These are phyloP conservation scores for Coleophoma crateriformis DNA, from an alignment of 2,329 filamentous ascomycete species.

Conservation along the genomic window DNA sequence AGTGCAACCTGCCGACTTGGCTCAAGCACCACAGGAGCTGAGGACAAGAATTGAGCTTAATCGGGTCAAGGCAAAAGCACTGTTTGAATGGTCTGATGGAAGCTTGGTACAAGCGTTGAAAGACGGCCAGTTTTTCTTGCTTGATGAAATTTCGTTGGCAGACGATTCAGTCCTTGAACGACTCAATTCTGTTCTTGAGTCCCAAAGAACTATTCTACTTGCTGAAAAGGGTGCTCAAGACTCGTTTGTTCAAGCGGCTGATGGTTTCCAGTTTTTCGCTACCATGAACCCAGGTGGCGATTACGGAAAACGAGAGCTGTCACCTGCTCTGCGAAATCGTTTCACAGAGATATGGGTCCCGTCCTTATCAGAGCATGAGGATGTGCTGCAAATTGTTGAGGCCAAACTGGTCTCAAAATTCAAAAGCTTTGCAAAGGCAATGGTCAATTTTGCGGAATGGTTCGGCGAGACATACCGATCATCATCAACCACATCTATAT, in stretches of 20 bases:
- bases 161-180: slow-evolving; percentile 96
- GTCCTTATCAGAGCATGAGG: slow-evolving; percentile 74
- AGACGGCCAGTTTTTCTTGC: slow-evolving; percentile 79
- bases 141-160: slow-evolving; percentile 96
- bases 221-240: slow-evolving; percentile 90
- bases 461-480: slow-evolving; percentile 80
- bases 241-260: slow-evolving; percentile 67
- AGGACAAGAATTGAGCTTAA: slow-evolving; percentile 35
- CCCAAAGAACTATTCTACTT: slow-evolving; percentile 76
- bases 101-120: slow-evolving; percentile 93
- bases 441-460: slow-evolving; percentile 89
- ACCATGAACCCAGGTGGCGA: slow-evolving; percentile 99
- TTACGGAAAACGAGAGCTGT: slow-evolving; percentile 96
- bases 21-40: slow-evolving; percentile 18
- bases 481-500: slow-evolving; percentile 70
- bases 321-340: slow-evolving; percentile 87
- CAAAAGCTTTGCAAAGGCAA: slow-evolving; percentile 54
- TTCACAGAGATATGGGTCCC: slow-evolving; percentile 99
- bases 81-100: slow-evolving; percentile 97
- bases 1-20: slow-evolving; percentile 40
- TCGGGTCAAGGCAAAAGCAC: slow-evolving; percentile 65
- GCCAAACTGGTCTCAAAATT: slow-evolving; percentile 61
- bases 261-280: slow-evolving; percentile 91
- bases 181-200: slow-evolving; percentile 92
- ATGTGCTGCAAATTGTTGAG: slow-evolving; percentile 80